Conservation (phyloP, 1,284 basidiomycete genomes). For the Ceratobasidium sp. region DNA sequence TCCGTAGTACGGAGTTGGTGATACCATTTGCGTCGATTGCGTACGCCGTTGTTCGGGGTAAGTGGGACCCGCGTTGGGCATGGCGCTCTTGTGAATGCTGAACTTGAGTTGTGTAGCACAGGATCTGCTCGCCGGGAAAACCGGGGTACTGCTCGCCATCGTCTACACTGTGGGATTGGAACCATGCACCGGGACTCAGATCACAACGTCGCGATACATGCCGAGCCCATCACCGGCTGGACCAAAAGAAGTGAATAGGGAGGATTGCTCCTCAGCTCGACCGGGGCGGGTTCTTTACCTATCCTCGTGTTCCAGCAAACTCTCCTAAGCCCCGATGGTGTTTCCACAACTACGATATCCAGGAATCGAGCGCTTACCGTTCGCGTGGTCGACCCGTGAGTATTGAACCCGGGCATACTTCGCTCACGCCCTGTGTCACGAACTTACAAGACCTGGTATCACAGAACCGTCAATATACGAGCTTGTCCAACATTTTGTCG, state of each 20-base stretch:
- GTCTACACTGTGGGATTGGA: background rate
- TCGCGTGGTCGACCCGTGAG: conserved; percentile 3
- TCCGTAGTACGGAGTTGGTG: conserved; percentile 9
- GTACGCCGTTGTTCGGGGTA: background rate
- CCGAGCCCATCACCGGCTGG: background rate
- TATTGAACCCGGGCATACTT: conserved; percentile 19
- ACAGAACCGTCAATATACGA: conserved; percentile 8
- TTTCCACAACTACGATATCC: background rate
- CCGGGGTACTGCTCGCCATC: conserved; percentile 12
- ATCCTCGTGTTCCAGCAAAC: background rate
- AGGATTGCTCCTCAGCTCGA: conserved; percentile 1
- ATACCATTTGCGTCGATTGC: conserved; percentile 20
- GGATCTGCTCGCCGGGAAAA: background rate
- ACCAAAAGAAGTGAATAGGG: background rate
- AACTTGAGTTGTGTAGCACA: background rate
- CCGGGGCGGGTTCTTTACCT: background rate
- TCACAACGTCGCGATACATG: conserved; percentile 8
- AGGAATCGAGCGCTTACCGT: background rate
- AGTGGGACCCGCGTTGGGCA: background rate
- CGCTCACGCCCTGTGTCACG: conserved; percentile 18
- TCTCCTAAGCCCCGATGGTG: background rate
- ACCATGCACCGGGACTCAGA: background rate
- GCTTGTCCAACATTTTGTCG: conserved; percentile 15
- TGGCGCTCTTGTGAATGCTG: background rate
- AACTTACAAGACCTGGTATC: conserved; percentile 20